phyloP scores from a whole-genome alignment of 306 rosid species.

The Cucumis melo region DNA sequence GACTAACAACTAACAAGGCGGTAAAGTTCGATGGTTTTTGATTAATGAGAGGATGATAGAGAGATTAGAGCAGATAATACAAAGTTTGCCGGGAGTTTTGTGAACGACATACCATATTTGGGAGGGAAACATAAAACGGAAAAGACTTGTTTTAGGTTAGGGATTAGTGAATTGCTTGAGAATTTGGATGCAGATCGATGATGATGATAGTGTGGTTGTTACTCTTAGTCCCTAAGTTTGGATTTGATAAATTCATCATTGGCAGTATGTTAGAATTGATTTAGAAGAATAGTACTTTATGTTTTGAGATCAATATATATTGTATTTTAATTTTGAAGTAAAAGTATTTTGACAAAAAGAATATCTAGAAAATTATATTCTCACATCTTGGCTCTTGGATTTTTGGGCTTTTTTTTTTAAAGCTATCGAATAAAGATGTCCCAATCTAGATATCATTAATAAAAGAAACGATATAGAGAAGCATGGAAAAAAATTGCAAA shows the following conservation, averaged over 20 bases:
- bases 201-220: conserved; percentile 49
- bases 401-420: no score
- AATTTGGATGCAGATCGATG: conserved; percentile 65
- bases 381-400: no score
- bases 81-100: conserved; percentile 81
- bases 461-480: no score
- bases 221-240: conserved; percentile 63
- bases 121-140: conserved; percentile 24
- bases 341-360: no score
- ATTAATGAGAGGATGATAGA: conserved; percentile 61
- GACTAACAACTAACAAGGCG: background rate
- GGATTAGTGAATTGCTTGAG: conserved; percentile 53
- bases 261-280: conserved; percentile 36
- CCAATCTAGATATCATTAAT: no score
- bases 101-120: conserved; percentile 38
- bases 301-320: no score
- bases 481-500: no score
- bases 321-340: no score
- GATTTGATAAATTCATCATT: conserved; percentile 30
- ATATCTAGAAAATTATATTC: no score
- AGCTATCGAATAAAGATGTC: no score
- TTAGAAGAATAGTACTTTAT: background rate
- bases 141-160: conserved; percentile 31
- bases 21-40: conserved; percentile 58
- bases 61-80: conserved; percentile 24